Conservation (phyloP, 2,329 filamentous ascomycete genomes). For the Clonostachys sp. region DNA sequence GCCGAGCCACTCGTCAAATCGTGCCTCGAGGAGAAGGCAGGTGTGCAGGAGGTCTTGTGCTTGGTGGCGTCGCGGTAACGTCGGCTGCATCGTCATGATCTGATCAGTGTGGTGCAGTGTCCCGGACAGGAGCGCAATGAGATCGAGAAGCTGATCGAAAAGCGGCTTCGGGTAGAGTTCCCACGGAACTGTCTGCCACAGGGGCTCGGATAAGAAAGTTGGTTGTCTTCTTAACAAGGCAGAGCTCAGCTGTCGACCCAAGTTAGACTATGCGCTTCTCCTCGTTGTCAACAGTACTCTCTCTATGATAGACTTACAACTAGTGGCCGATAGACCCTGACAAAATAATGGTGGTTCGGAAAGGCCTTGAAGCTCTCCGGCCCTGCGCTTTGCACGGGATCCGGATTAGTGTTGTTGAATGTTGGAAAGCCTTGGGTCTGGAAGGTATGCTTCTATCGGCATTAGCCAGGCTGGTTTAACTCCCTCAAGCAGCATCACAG, state of each 20-base stretch:
- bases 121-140: slow-evolving; percentile 38
- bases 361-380: slow-evolving; percentile 43
- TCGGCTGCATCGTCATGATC: slow-evolving; percentile 30
- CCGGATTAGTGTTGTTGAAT: background rate
- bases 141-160: slow-evolving; percentile 48
- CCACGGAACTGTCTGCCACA: slow-evolving; percentile 50
- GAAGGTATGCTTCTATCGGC: too few species aligned
- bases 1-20: slow-evolving; percentile 42
- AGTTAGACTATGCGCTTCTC: background rate
- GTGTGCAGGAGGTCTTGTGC: slow-evolving; percentile 42
- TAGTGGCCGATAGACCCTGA: slow-evolving; percentile 46
- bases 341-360: slow-evolving; percentile 54
- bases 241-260: slow-evolving; percentile 30
- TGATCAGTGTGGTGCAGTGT: slow-evolving; percentile 40
- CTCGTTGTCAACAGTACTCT: background rate
- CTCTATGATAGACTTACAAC: slow-evolving; percentile 33
- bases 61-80: slow-evolving; percentile 32
- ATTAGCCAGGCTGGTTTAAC: too few species aligned
- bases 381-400: slow-evolving; percentile 19
- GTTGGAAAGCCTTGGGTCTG: too few species aligned
- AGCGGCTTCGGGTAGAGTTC: slow-evolving; percentile 42
- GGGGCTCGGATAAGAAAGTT: slow-evolving; percentile 44
- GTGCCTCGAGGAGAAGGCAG: slow-evolving; percentile 40
- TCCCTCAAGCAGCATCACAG: slow-evolving; percentile 16
- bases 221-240: slow-evolving; percentile 43